Evolutionary conservation across 345 rosid species (phyloP).

Genomic region (Anacardium occidentale): DNA sequence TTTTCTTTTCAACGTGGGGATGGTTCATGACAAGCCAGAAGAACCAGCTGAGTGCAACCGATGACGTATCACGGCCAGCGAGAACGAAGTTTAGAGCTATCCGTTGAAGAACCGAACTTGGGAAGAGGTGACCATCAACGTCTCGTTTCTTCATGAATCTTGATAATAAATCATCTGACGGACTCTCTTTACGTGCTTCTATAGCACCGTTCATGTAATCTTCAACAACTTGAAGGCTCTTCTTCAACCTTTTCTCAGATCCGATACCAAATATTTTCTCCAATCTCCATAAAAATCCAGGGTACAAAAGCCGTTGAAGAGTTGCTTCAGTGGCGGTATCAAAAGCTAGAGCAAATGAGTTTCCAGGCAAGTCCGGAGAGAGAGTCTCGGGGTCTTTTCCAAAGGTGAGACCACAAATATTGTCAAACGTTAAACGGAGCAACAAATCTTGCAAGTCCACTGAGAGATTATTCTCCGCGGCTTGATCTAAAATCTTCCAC

Average conservation of each 20-base stretch:
- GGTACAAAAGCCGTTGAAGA: slow-evolving; percentile 69
- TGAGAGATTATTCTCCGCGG: slow-evolving; percentile 36
- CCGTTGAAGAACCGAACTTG: slow-evolving; percentile 62
- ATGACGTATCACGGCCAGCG: slow-evolving; percentile 92
- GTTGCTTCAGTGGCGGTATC: slow-evolving; percentile 90
- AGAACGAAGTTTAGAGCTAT: slow-evolving; percentile 88
- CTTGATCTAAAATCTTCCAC: slow-evolving; percentile 68
- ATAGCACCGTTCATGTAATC: slow-evolving; percentile 75
- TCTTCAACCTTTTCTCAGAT: slow-evolving; percentile 50
- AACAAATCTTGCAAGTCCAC: slow-evolving; percentile 85
- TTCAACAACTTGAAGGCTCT: slow-evolving; percentile 57
- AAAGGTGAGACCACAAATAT: slow-evolving; percentile 84
- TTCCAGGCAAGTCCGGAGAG: slow-evolving; percentile 66
- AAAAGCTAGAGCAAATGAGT: slow-evolving; percentile 68
- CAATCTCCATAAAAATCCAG: slow-evolving; percentile 68
- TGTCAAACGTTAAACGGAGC: slow-evolving; percentile 83
- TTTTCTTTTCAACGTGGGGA: slow-evolving; percentile 57
- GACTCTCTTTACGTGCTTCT: slow-evolving; percentile 55
- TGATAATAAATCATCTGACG: slow-evolving; percentile 79
- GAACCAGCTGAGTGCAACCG: slow-evolving; percentile 92
- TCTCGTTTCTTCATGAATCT: slow-evolving; percentile 80
- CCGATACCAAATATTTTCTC: slow-evolving; percentile 62
- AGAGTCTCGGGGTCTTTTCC: slow-evolving; percentile 86
- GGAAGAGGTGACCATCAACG: slow-evolving; percentile 54
- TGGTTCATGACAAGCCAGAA: slow-evolving; percentile 87